Conservation (phyloP, 2,329 filamentous ascomycete species). For the Nemania serpens region DNA sequence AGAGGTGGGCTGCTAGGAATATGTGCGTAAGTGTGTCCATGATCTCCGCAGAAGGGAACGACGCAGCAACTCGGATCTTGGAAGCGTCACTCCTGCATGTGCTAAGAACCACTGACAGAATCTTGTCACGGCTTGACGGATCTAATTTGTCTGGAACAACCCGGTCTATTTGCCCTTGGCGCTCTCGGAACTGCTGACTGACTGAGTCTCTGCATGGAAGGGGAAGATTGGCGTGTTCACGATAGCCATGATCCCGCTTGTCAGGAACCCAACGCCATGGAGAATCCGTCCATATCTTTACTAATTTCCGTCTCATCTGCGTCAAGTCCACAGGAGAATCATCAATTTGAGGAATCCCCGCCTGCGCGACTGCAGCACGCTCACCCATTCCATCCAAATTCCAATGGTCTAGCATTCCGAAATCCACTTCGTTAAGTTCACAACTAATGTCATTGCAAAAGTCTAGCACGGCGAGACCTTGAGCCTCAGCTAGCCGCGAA, state of each 20-base stretch:
- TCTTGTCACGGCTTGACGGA: constrained; percentile 59
- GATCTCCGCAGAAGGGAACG: constrained; percentile 54
- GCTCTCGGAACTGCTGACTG: constrained; percentile 47
- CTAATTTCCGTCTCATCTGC: constrained; percentile 53
- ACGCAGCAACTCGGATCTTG: constrained; percentile 58
- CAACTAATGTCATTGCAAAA: constrained; percentile 56
- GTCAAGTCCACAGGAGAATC: constrained; percentile 48
- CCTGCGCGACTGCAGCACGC: constrained; percentile 35
- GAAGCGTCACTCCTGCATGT: constrained; percentile 58
- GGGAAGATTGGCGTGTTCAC: constrained; percentile 52
- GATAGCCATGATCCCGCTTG: constrained; percentile 50
- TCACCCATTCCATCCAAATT: constrained; percentile 47
- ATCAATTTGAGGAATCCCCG: constrained; percentile 40
- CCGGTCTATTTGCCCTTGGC: constrained; percentile 45
- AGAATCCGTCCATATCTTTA: constrained; percentile 55
- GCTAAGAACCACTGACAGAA: constrained; percentile 66
- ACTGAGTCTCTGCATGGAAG: constrained; percentile 47
- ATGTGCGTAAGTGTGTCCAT: constrained; percentile 66
- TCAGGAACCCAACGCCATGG: constrained; percentile 57
- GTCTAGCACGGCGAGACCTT: constrained; percentile 52
- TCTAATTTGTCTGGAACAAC: constrained; percentile 52
- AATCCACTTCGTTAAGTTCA: constrained; percentile 58
- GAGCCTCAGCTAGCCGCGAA: constrained; percentile 45
- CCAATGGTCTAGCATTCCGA: constrained; percentile 56
- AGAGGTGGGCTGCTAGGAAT: constrained; percentile 60